A percentile compares a stretch with the other conserved stretches of the same genome.
phyloP scores from a whole-genome alignment of 2,329 filamentous ascomycete genomes.

The Sporothrix mexicana region DNA sequence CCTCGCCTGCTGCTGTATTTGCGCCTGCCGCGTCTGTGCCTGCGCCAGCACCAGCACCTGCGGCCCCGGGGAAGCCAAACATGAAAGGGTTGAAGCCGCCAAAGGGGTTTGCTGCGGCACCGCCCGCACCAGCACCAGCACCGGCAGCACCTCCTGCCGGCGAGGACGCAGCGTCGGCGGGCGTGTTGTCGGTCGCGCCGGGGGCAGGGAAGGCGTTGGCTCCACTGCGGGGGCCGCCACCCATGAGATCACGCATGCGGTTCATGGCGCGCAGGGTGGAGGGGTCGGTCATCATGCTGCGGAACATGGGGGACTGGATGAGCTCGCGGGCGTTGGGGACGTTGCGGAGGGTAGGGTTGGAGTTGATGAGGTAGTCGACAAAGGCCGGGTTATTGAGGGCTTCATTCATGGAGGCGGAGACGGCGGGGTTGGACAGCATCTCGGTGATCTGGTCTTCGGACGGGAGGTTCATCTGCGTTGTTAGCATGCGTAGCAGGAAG shows the following conservation, averaged over 20 bases:
- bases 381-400: constrained; percentile 94
- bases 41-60: constrained; percentile 11
- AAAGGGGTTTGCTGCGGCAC: constrained; percentile 35
- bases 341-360: constrained; percentile 80
- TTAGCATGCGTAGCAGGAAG: constrained; percentile 36
- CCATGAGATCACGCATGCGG: constrained; percentile 77
- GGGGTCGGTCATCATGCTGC: constrained; percentile 92
- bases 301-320: constrained; percentile 85
- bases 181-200: constrained; percentile 86
- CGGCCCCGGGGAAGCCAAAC: constrained; percentile 20
- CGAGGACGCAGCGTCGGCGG: constrained; percentile 52
- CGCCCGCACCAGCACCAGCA: constrained; percentile 16
- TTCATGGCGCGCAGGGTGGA: constrained; percentile 81
- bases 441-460: constrained; percentile 80
- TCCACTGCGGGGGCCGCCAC: constrained; percentile 52
- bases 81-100: constrained; percentile 36
- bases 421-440: constrained; percentile 87
- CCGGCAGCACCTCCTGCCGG: constrained; percentile 36
- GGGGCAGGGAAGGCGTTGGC: constrained; percentile 77
- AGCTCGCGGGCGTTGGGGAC: constrained; percentile 81
- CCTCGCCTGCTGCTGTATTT: background rate
- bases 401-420: constrained; percentile 88
- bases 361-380: constrained; percentile 91
- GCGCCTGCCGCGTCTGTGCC: constrained; percentile 2
- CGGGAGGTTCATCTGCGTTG: constrained; percentile 83